phyloP scores from a whole-genome alignment of 73 alveolate species.

The Uronychia binucleata region DNA sequence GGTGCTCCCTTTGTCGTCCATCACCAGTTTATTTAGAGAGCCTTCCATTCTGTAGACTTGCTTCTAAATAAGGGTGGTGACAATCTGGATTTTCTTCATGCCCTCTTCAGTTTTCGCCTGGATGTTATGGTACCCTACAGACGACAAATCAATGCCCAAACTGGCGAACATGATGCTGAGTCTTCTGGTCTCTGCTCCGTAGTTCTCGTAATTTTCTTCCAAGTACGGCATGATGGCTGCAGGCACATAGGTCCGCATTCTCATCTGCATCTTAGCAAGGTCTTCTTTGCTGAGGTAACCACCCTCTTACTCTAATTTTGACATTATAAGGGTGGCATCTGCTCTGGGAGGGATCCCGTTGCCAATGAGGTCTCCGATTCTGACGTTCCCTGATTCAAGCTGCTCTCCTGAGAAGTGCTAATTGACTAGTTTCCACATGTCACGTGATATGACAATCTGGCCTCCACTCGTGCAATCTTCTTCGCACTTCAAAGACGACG shows the following conservation, averaged over 20 bases:
- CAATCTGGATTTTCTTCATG: slow-evolving; percentile 77
- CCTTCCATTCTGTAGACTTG: slow-evolving; percentile 93
- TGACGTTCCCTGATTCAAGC: slow-evolving; percentile 34
- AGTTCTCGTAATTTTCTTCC: slow-evolving; percentile 85
- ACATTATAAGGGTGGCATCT: slow-evolving; percentile 88
- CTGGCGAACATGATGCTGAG: slow-evolving; percentile 90
- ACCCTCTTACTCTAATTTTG: slow-evolving; percentile 63
- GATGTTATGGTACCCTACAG: slow-evolving; percentile 7
- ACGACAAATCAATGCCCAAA: slow-evolving; percentile 88
- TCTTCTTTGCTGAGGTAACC: slow-evolving; percentile 48
- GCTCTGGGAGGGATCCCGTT: slow-evolving; percentile 88
- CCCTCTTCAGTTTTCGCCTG: slow-evolving; percentile 89
- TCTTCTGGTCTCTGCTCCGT: slow-evolving; percentile 91
- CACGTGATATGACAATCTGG: slow-evolving; percentile 82
- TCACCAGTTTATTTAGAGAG: slow-evolving; percentile 89
- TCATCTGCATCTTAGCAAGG: slow-evolving; percentile 64
- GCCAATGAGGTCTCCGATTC: slow-evolving; percentile 46
- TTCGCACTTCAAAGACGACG: slow-evolving; percentile 93
- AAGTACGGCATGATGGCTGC: slow-evolving; percentile 92
- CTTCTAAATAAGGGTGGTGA: slow-evolving; percentile 84
- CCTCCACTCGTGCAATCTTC: slow-evolving; percentile 94
- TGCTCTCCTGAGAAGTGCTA: slow-evolving; percentile 71
- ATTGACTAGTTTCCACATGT: slow-evolving; percentile 75
- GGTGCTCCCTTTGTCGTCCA: slow-evolving; percentile 94
- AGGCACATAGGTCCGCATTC: slow-evolving; percentile 86